Base-by-base conservation (phyloP, 441 rosid species). In the Gossypium schwendimanii region DNA sequence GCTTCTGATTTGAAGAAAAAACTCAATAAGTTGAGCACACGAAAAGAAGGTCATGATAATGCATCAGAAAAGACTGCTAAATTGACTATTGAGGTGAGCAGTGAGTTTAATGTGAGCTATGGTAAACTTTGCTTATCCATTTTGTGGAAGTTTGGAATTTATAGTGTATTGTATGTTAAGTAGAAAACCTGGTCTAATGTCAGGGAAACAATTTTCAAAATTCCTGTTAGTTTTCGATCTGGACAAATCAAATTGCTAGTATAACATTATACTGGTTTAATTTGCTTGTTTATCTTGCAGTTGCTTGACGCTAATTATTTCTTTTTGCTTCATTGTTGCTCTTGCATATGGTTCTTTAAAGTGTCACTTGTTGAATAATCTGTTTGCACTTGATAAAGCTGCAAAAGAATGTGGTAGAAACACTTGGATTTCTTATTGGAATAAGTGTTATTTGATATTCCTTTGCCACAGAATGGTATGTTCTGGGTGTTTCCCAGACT, bases 21-120 rank as follows among this genome's bases (percentile, higher is more conserved):
- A 72, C 97, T 96, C 36, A 91, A 85, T 65, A 77, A 77, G 70
- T 69, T 86, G 73, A 83, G 75, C 69, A 73, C 76, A 45, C 71
- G 80, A 45, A 76, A 69, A 80, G 91, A 87, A 75, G 87, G 52
- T 76, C 77, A 76, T 71, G 85, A 84, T 58, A 79, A 81, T 77
- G 82, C 76, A 73, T 78, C 80, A 44, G 87, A 74, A 78, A 85
- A 78, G 69, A 70, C 85, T 20, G 79, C 91, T 69, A 63, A 79
- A 72, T 79, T 62, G 24, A 83, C 89, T 18, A 86, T 93, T 76
- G 93, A 90, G 97, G 98, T 88, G 81, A 84, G 79, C 64, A 91
- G 97, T 87, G 80, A 83, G 79, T 55, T 71, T 76, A 61, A 36
- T 64, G 73, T 73, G 52, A 31, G 6, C 28, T 60, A n/a, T 31